phyloP scores from a whole-genome alignment of 192 early-diverging fungal genomes.

The Phlyctochytrium planicorne region DNA sequence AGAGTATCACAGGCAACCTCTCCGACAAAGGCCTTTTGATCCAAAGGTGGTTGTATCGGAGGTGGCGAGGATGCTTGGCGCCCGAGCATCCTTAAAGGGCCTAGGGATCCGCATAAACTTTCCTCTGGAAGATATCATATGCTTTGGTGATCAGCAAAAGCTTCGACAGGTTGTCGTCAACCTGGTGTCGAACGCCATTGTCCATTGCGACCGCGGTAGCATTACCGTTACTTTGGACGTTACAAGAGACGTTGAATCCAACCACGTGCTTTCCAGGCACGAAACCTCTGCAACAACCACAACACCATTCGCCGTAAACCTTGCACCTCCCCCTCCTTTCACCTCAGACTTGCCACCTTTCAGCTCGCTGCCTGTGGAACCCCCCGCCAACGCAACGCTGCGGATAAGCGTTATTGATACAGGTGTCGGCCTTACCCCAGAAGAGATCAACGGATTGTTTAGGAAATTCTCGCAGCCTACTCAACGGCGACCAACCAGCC shows the following conservation, averaged over 20 bases:
- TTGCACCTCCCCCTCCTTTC: neutral
- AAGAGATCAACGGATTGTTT: constrained; percentile 27
- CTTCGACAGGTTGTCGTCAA: constrained; percentile 27
- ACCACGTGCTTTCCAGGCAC: neutral
- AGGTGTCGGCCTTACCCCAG: constrained; percentile 30
- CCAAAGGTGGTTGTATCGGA: neutral
- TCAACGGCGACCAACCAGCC: neutral
- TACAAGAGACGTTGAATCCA: neutral
- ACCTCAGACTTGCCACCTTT: neutral
- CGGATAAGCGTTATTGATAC: constrained; percentile 22
- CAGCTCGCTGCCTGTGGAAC: neutral
- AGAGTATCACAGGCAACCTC: neutral
- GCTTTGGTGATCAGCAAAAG: constrained; percentile 13
- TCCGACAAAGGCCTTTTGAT: neutral
- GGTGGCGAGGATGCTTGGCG: constrained; percentile 17
- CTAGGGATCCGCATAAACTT: constrained; percentile 18
- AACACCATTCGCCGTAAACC: neutral
- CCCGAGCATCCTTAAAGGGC: constrained; percentile 10
- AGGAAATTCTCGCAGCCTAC: constrained; percentile 27
- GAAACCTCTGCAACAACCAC: neutral
- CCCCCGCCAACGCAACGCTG: neutral
- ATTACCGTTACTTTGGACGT: constrained; percentile 24
- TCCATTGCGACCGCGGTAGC: constrained; percentile 14
- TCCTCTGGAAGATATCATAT: constrained; percentile 8
- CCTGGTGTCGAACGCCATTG: constrained; percentile 26